These are phyloP conservation scores for Podaxis carcinomalis DNA, from an alignment of 768 basidiomycete species.

Conservation along the genomic window DNA sequence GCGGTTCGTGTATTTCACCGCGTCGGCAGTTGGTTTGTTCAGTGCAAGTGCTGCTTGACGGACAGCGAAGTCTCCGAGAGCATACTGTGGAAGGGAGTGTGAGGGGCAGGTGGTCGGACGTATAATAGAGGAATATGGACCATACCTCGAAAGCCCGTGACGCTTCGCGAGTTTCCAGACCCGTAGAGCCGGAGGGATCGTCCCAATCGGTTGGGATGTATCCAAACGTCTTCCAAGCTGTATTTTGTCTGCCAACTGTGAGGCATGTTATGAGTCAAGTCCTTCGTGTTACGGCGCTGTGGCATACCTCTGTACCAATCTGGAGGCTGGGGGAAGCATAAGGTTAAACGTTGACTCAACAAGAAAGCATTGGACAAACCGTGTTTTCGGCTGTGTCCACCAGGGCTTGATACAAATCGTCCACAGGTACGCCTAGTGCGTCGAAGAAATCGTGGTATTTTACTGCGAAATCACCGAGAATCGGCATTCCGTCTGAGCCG, in stretches of 20 bases:
- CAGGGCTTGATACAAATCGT: constrained; percentile 45
- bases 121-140: not conserved
- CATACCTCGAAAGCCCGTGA: constrained; percentile 42
- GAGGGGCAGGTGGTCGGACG: not conserved
- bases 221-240: constrained; percentile 46
- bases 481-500: constrained; percentile 47
- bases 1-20: constrained; percentile 41
- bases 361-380: constrained; percentile 21
- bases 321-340: constrained; percentile 30
- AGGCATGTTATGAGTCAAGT: no score
- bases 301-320: constrained; percentile 41
- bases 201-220: constrained; percentile 47
- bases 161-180: constrained; percentile 45
- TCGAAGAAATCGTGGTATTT: constrained; percentile 36
- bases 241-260: constrained; percentile 45
- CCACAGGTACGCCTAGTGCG: constrained; percentile 37
- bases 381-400: constrained; percentile 51
- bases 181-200: constrained; percentile 43
- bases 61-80: constrained; percentile 48
- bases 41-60: constrained; percentile 44
- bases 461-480: constrained; percentile 47
- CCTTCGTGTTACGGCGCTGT: not conserved
- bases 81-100: constrained; percentile 28
- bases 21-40: constrained; percentile 31
- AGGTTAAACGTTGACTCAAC: not conserved